Evolutionary conservation across 2,329 filamentous ascomycete species (phyloP), one percentile per base, ranked within the genome.

Genomic region (Fusarium sp.): DNA sequence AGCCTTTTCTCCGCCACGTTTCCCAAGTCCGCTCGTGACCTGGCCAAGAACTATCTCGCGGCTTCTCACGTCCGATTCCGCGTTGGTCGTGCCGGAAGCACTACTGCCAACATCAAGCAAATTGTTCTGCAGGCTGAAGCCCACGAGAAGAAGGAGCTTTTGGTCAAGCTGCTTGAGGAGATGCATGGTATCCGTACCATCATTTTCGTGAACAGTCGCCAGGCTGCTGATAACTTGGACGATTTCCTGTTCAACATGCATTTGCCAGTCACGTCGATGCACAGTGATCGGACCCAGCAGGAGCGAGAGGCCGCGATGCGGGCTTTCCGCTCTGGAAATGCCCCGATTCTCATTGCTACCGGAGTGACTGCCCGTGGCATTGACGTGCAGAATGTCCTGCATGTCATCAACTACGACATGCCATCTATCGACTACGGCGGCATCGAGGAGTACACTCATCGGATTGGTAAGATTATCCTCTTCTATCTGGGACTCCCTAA

Each of bases 1-100:
- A 87, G 97, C 83, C 92, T 99, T 85, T 98, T 98, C 81, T 97
- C 95, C 0, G 96, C 96, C 2, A 98, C 96, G 0, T 98, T 99
- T 82, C 94, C 95, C 44, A 95, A 93, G 84, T 85, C 85, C 1
- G 90, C 94, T 72, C 94, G 95, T 35, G 87, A 92, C 30, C 84
- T 98, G 19, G 96, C 95, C 16, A 91, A 90, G 66, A 87, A 93
- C 33, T 93, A 95, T 78, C 89, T 99, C 64, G 86, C 92, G 0
- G 86, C 89, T 16, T 90, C 94, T 46, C 91, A 94, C 77, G 87
- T 97, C 57, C 93, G 93, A 28, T 91, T 99, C 81, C 92, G 91
- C 47, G 93, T 98, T 72, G 96, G 96, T 35, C 94, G 96, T 77
- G 90, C 94, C 32, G 96, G 96, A 38, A 94, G 92, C 74, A 91